Evolutionary conservation across 2,329 filamentous ascomycete species (phyloP), one percentile per base, ranked within the genome.

Genomic region (Tolypocladium album): DNA sequence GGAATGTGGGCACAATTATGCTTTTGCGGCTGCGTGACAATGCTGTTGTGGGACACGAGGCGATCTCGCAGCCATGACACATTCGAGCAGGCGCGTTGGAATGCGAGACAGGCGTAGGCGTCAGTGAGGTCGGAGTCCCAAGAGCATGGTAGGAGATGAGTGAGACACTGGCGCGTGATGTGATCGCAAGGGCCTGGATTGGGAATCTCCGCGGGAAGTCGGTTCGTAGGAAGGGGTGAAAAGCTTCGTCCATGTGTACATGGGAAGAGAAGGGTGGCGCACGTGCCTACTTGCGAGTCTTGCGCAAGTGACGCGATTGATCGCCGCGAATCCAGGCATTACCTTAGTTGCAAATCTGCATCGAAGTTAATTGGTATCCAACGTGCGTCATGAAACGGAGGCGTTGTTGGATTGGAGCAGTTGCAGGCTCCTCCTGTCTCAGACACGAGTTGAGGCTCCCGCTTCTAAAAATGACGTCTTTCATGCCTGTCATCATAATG

Each of bases 41-140:
- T 50, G 22, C 22, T 47, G 24, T 31, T 31, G 13, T 31, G 15
- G 24, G 17, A 50, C 45, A 50, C 24, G 45, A 50, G 45, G 13
- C 15, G 24, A 31, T 22, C 24, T 47, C 17, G 27, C 22, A 12
- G 39, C 52, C 57, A 43, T 31, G 27, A 31, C 3, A 31, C 27
- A 31, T 3, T 31, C 5, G 27, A 31, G 27, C 27, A 31, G 6
- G 53, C 61, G 60, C 60, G 59, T 58, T 65, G 64, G 61, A 64
- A 65, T 63, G 62, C 52, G 42, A 64, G 63, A 65, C 64, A 62
- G 53, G 43, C 43, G 47, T 57, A 27, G 40, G 31, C 45, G 55
- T 24, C 27, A 42, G 22, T 39, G 60, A 61, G 9, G 11, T 34
- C 15, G 27, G 27, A 2, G 20, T 31, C 39, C 39, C 15, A 20